Percentiles rank a stretch among this genome's conserved stretches.
Conservation (phyloP, 768 basidiomycete species). For the Tephrocybe sp. region DNA sequence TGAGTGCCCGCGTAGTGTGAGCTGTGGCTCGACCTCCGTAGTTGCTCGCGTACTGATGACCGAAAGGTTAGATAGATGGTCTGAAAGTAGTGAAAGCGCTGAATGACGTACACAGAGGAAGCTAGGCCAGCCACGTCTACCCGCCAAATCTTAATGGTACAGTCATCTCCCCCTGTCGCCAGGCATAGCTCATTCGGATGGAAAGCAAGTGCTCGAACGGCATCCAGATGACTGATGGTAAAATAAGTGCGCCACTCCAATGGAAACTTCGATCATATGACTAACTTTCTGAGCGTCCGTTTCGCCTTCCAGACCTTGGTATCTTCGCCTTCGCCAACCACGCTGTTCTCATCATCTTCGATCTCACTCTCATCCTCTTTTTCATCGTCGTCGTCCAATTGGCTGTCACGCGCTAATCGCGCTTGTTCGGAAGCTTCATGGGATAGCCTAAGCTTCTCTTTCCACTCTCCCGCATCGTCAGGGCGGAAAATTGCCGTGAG, state of each 20-base stretch:
- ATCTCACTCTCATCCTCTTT: slow-evolving; percentile 61
- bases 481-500: slow-evolving; percentile 87
- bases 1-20: slow-evolving; percentile 93
- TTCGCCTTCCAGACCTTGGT: slow-evolving; percentile 83
- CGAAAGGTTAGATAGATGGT: slow-evolving; percentile 18
- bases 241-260: slow-evolving; percentile 18
- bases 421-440: slow-evolving; percentile 62
- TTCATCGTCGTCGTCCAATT: slow-evolving; percentile 24
- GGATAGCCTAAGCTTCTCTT: slow-evolving; percentile 68
- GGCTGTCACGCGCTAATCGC: slow-evolving; percentile 39
- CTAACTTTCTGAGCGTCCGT: slow-evolving; percentile 87
- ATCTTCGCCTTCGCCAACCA: slow-evolving; percentile 68
- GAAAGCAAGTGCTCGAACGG: slow-evolving; percentile 88
- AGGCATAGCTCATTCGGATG: slow-evolving; percentile 83
- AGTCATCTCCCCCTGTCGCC: slow-evolving; percentile 95
- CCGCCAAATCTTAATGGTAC: slow-evolving; percentile 94
- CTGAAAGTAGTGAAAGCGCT: slow-evolving; percentile 3
- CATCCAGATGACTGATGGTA: slow-evolving; percentile 79
- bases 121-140: slow-evolving; percentile 76
- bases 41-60: slow-evolving; percentile 58
- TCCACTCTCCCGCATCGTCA: slow-evolving; percentile 86
- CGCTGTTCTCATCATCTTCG: slow-evolving; percentile 69
- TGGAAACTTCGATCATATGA: slow-evolving; percentile 24
- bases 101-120: slow-evolving; percentile 67
- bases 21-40: slow-evolving; percentile 89